These are phyloP conservation scores for Pyrenophora tritici-repentis DNA, from an alignment of 2,329 filamentous ascomycete genomes.

Conservation along the genomic window DNA sequence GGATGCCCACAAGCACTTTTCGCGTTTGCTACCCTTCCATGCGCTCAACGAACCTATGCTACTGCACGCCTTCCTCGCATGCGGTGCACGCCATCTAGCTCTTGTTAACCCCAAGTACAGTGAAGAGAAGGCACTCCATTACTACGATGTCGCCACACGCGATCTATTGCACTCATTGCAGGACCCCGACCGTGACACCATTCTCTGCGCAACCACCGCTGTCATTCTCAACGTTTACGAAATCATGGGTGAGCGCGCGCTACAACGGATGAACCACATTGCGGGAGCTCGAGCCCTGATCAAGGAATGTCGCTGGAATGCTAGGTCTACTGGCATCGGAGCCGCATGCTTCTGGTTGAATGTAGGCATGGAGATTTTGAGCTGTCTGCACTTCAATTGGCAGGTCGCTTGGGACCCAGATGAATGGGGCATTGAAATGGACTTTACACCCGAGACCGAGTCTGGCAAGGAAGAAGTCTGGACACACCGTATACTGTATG, in stretches of 20 bases:
- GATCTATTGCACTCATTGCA: conserved; percentile 77
- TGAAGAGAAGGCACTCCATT: conserved; percentile 77
- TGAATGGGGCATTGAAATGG: conserved; percentile 84
- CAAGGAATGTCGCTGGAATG: conserved; percentile 88
- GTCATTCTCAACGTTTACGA: conserved; percentile 92
- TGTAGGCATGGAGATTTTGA: conserved; percentile 86
- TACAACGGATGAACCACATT: conserved; percentile 87
- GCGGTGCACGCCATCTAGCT: conserved; percentile 80
- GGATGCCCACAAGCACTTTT: conserved; percentile 84
- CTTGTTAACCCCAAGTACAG: conserved; percentile 71
- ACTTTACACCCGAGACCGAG: conserved; percentile 64
- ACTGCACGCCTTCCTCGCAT: conserved; percentile 85
- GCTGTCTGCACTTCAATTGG: conserved; percentile 86
- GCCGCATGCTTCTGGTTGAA: conserved; percentile 95
- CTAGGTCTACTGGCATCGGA: conserved; percentile 76
- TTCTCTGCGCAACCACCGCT: conserved; percentile 83
- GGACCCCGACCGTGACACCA: conserved; percentile 81
- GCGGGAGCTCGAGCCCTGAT: conserved; percentile 83
- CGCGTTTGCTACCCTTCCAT: conserved; percentile 79
- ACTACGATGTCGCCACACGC: conserved; percentile 84
- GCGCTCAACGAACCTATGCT: conserved; percentile 84
- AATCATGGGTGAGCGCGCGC: conserved; percentile 81
- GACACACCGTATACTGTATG: conserved; percentile 87
- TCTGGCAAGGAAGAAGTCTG: conserved; percentile 77
- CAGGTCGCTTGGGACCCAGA: conserved; percentile 86